Base-by-base conservation (phyloP, 2,329 filamentous ascomycete species). In the Emericellopsis atlantica region DNA sequence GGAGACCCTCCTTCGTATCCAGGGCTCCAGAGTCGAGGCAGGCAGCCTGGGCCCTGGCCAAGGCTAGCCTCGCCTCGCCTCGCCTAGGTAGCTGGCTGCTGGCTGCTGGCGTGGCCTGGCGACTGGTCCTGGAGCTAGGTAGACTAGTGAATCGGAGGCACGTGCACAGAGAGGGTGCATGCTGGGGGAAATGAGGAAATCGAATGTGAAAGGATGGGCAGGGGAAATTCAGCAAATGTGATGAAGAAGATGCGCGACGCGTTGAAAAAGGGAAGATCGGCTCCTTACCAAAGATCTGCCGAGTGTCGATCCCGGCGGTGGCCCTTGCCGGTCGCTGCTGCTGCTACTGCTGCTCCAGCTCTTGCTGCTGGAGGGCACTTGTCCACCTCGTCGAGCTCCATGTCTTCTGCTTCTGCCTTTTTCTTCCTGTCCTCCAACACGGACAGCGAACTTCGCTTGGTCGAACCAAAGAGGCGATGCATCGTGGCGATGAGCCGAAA, bases 281-380 rank as follows among this genome's bases (percentile, higher is more conserved):
- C 40, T 32, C 53, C 51, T 44, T 44, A 54, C 51, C 39, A 43
- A 46, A 46, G 21, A 37, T 48, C 47, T 21, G 44, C 48, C 40
- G 48, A 52, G 42, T 46, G 48, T 22, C 49, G 37, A 14, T 39
- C 23, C 9, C 36, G 21, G 11, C 36, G 18, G 24, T 23, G 36
- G 36, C 36, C 23, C 12, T 26, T 16, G 36, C 16, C 23, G 21
- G 15, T 26, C 22, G 16, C 34, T 36, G 16, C 12, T 18, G 16
- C 11, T 21, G 34, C 34, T 15, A 8, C 34, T 15, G 18, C 34
- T 38, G 18, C 18, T 23, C 9, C 18, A 14, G 36, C 36, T 38
- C 36, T 14, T 18, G 22, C 34, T n/a, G n/a, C n/a, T n/a, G n/a
- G n/a, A n/a, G n/a, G n/a, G n/a, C n/a, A n/a, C 22, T 36, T 21